Evolutionary conservation across 2,329 filamentous ascomycete genomes (phyloP), one percentile per base, ranked within the genome.

Genomic region (Fusarium camptoceras): DNA sequence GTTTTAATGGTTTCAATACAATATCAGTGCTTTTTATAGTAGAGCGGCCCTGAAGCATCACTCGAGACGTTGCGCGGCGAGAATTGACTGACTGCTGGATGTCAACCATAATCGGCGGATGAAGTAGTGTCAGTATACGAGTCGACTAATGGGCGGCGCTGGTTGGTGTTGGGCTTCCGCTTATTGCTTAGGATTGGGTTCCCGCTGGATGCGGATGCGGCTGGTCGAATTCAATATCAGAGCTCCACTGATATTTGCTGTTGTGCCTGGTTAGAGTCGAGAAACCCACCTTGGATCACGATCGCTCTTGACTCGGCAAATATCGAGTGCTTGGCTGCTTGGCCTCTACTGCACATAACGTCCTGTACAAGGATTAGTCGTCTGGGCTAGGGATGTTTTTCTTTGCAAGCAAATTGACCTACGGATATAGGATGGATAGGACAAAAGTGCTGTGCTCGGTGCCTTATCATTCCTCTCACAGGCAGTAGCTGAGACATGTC

Each of bases 281-380:
- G 34, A 31, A 51, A 51, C 44, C 66, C 61, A 57, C 46, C 22
- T 42, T 63, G 41, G 47, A 71, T 70, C 68, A 66, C 59, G 68
- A 71, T 70, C 67, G 61, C 55, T 64, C 48, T 70, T 28, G 44
- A 67, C 63, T 53, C 56, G 62, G 56, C 55, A 66, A 34, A 49
- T 55, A 46, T 42, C 25, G 44, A 20, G 41, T 55, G 37, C 67
- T 71, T 66, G 63, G 62, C 48, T 60, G 18, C 39, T 68, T 60
- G 39, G 56, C 43, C 63, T 66, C 30, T 25, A 37, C 49, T 50
- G 20, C 41, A 43, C 37, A 49, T 44, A 39, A 48, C 42, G 27
- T 49, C 22, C 55, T 44, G 22, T 55, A 25, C 62, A 66, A 25
- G 63, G 62, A 30, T 66, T n/a, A 61, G 30, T 66, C 25, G 25